Evolutionary conservation across 306 rosid genomes (phyloP), one percentile per base, ranked within the genome.

Genomic region (Dryas octopetala): DNA sequence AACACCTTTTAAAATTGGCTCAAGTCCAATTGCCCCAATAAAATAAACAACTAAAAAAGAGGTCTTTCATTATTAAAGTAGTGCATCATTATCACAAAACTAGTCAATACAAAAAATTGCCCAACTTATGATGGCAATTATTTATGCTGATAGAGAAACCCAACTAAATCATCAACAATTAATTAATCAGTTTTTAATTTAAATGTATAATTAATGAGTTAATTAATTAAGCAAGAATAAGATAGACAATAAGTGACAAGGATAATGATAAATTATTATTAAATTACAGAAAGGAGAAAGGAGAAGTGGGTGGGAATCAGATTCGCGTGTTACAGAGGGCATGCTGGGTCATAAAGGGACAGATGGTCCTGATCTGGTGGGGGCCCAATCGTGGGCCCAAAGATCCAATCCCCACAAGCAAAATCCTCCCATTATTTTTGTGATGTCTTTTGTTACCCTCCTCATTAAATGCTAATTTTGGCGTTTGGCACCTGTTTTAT

Each of bases 261-360:
- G 73, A 77, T 77, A 67, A 74, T 59, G 59, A 68, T 69, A 15
- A 26, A 23, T 10, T 59, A 76, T 74, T 46, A 51, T 17, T 51
- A 43, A 61, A 58, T 19, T 10, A 12, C 54, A 5, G 1, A 32
- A 8, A 1, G 3, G 19, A 51, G 41, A 48, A 38, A 28, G 49
- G 45, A n/a, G 62, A 5, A 16, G n/a, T 64, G 14, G 23, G 74
- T 65, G 88, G 88, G 90, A 83, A 89, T 87, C 86, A 72, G 91
- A 90, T 87, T 91, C 96, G 90, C 97, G 88, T 86, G 93, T 84
- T 17, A 44, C 52, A 76, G 82, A 84, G 89, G 82, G 85, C 83
- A 75, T 89, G 97, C 93, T 86, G 93, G 91, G 2, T 85, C 86
- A 78, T 85, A 86, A 86, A 89, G 93, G 88, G 88, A 86, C 98